Base-by-base conservation (phyloP, 176 grass and related monocot species). In the Cenchrus fungigraminus region DNA sequence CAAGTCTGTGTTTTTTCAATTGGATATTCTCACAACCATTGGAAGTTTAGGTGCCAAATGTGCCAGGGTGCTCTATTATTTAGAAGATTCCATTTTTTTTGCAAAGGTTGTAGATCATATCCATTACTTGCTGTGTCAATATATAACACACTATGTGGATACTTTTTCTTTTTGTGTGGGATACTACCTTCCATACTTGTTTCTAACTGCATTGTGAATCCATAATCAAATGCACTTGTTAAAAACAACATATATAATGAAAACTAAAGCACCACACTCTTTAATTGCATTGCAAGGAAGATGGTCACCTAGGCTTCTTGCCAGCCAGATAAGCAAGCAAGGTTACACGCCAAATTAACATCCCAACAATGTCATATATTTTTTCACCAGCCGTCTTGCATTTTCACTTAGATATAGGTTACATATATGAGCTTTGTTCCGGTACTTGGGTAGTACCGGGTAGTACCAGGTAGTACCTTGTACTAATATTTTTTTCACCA, bases 221-320 rank as follows among this genome's bases (percentile, higher is more conserved):
- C 1, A 72, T 28, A 50, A 49, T 72, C 1, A 72, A 72, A 71
- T 47, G 19, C 20, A 12, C 42, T 13, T 74, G 13, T 54, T 74
- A 55, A 16, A 17, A 34, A 54, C 47, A 54, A 57, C 73, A 40
- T 47, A 44, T 44, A 44, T 12, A n/a, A n/a, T 59, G 32, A 12
- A 59, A 76, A 40, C 17, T 9, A 61, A 77, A 77, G 37, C 11
- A 60, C 20, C 6, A 59, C 9, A n/a, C 20, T 45, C 16, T 28
- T 47, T 81, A 65, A 81, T 66, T 52, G 66, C 8, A 49, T 60
- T 69, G 19, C 13, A 74, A 87, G 52, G 75, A 52, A 82, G 19
- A 20, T 50, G 3, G 4, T 67, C 20, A 65, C 19, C 4, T 50
- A 53, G 22, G 17, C 37, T 66, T 66, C 37, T 66, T 66, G 65